These are phyloP conservation scores for Allantophomopsis lycopodina DNA, from an alignment of 2,329 filamentous ascomycete species.

Conservation along the genomic window DNA sequence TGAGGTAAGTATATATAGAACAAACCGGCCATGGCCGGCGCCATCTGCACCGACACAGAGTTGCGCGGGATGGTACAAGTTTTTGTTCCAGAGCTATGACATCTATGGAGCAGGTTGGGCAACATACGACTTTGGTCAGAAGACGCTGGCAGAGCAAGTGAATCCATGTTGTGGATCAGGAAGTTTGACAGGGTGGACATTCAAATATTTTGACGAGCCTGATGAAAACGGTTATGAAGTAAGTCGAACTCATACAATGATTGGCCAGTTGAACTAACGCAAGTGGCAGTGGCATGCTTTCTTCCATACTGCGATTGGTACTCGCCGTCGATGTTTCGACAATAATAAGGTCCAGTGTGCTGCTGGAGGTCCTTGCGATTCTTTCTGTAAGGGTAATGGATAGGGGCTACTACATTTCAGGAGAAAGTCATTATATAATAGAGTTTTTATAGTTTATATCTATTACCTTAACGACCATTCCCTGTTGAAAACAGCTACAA, in stretches of 20 bases:
- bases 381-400: constrained; percentile 6
- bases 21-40: constrained; percentile 13
- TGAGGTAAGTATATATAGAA: constrained; percentile 8
- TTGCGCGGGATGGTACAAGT: constrained; percentile 12
- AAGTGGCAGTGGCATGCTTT: constrained; percentile 5
- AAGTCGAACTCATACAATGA: not conserved
- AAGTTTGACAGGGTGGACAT: constrained; percentile 12
- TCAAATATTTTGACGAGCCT: constrained; percentile 10
- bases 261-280: not conserved
- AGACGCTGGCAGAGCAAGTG: constrained; percentile 9
- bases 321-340: constrained; percentile 5
- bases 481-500: no score
- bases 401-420: constrained; percentile 1
- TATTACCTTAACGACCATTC: no score
- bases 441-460: no score
- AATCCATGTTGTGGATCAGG: constrained; percentile 10
- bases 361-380: constrained; percentile 5
- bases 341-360: constrained; percentile 7
- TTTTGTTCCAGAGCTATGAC: constrained; percentile 7
- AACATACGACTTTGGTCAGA: constrained; percentile 13
- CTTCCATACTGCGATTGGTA: constrained; percentile 6
- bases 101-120: constrained; percentile 14
- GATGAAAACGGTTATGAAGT: constrained; percentile 7
- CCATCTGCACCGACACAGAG: constrained; percentile 7
- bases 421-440: no score